Evolutionary conservation across 2,329 filamentous ascomycete genomes (phyloP).

Genomic region (Fusarium sp.): DNA sequence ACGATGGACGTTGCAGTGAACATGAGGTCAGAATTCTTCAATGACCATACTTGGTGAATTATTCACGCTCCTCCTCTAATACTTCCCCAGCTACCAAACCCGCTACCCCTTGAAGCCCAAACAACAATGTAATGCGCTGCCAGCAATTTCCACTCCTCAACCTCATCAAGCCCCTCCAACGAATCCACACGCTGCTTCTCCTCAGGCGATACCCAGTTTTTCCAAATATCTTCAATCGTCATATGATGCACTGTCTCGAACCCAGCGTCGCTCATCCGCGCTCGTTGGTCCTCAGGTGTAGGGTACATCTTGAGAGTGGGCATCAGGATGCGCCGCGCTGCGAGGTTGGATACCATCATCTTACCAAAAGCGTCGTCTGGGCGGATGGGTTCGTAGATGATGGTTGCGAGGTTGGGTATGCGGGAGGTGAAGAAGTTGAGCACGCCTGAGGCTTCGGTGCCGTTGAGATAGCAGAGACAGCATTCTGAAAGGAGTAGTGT

Average conservation of each 20-base stretch:
- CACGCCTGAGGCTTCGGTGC: constrained; percentile 71
- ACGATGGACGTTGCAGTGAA: too few relatives aligned
- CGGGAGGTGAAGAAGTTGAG: constrained; percentile 72
- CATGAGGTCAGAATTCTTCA: not conserved
- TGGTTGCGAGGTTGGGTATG: constrained; percentile 65
- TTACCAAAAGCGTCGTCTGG: constrained; percentile 88
- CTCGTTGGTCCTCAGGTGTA: constrained; percentile 74
- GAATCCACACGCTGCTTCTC: constrained; percentile 85
- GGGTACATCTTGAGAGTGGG: constrained; percentile 83
- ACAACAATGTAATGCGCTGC: constrained; percentile 89
- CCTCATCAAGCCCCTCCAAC: constrained; percentile 90
- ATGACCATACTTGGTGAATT: not conserved
- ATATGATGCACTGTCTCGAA: constrained; percentile 63
- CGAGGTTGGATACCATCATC: constrained; percentile 93
- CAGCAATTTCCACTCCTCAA: constrained; percentile 92
- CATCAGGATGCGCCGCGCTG: constrained; percentile 82
- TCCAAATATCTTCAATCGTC: constrained; percentile 74
- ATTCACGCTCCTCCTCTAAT: constrained; percentile 20
- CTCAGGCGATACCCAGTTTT: constrained; percentile 73
- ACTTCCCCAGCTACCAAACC: constrained; percentile 39
- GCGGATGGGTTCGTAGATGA: constrained; percentile 90
- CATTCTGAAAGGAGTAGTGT: constrained; percentile 94
- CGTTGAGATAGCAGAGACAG: constrained; percentile 89
- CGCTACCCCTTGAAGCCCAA: constrained; percentile 78
- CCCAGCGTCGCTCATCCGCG: constrained; percentile 74